Conservation (phyloP, 768 basidiomycete genomes). For the Tricholoma hemisulphureum region DNA sequence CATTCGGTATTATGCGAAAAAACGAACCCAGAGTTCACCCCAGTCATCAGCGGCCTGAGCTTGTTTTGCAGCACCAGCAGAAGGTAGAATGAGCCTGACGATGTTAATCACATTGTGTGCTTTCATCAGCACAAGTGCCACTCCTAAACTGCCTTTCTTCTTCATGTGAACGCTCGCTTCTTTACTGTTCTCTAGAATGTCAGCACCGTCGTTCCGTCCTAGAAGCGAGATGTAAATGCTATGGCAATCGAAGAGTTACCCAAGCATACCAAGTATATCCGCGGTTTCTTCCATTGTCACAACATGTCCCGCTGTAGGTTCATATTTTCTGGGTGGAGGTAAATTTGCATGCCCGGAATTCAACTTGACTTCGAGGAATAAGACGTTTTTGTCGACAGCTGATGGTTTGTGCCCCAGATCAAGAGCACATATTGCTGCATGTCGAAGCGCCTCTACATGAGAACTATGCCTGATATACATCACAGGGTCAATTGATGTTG, state of each 20-base stretch:
- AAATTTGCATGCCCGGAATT: constrained; percentile 18
- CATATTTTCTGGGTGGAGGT: constrained; percentile 17
- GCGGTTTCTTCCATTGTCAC: constrained; percentile 21
- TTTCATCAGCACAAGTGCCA: constrained; percentile 20
- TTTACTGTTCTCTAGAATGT: constrained; percentile 21
- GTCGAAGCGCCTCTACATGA: constrained; percentile 23
- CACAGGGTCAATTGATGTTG: neutral
- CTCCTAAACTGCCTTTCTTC: constrained; percentile 23
- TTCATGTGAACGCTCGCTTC: constrained; percentile 20
- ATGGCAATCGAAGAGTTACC: neutral
- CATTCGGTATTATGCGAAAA: neutral
- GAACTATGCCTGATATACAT: constrained; percentile 18
- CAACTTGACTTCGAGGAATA: constrained; percentile 23
- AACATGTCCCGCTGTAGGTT: constrained; percentile 17
- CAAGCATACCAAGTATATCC: constrained; percentile 19
- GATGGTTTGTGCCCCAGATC: constrained; percentile 21
- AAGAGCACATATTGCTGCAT: constrained; percentile 27
- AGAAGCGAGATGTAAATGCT: neutral
- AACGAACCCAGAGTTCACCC: constrained; percentile 22
- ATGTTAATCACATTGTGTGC: constrained; percentile 21
- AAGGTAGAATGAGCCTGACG: constrained; percentile 24
- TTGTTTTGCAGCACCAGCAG: constrained; percentile 14
- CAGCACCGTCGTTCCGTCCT: constrained; percentile 15
- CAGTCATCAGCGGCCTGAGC: constrained; percentile 19
- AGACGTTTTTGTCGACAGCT: constrained; percentile 18